Evolutionary conservation across 352 stramenopile species (phyloP).

Genomic region (Pythium monospermum): DNA sequence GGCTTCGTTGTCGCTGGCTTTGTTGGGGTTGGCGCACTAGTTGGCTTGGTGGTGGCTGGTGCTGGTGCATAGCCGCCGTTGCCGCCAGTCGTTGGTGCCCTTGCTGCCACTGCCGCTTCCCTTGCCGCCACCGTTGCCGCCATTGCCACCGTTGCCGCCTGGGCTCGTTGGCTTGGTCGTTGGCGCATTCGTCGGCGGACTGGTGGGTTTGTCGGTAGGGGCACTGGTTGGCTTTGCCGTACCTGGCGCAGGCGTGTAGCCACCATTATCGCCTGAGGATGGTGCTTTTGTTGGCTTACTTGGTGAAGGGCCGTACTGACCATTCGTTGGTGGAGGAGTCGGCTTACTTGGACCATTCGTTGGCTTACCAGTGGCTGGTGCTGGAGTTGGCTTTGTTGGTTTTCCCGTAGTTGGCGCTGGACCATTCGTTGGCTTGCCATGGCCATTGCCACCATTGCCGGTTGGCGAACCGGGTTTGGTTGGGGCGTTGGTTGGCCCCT

Average conservation of each 20-base stretch:
- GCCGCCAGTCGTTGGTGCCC: not conserved
- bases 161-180: not conserved
- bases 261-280: not conserved
- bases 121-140: constrained; percentile 1
- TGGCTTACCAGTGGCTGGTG: too few relatives aligned
- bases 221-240: not conserved
- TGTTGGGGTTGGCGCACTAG: too few relatives aligned
- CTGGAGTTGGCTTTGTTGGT: too few relatives aligned
- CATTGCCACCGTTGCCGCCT: not conserved
- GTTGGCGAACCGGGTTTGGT: constrained; percentile 4
- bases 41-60: not conserved
- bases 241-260: not conserved
- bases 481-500: constrained; percentile 2
- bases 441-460: not conserved
- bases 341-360: too few relatives aligned
- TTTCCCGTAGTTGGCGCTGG: too few relatives aligned
- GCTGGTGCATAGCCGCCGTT: not conserved
- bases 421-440: too few relatives aligned
- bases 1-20: too few relatives aligned
- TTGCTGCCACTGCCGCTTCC: not conserved
- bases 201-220: not conserved
- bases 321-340: too few relatives aligned
- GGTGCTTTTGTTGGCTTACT: not conserved
- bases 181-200: not conserved
- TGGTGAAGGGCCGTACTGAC: not conserved